phyloP scores from a whole-genome alignment of 2,329 filamentous ascomycete genomes.

The Penicillium hesseltinei region DNA sequence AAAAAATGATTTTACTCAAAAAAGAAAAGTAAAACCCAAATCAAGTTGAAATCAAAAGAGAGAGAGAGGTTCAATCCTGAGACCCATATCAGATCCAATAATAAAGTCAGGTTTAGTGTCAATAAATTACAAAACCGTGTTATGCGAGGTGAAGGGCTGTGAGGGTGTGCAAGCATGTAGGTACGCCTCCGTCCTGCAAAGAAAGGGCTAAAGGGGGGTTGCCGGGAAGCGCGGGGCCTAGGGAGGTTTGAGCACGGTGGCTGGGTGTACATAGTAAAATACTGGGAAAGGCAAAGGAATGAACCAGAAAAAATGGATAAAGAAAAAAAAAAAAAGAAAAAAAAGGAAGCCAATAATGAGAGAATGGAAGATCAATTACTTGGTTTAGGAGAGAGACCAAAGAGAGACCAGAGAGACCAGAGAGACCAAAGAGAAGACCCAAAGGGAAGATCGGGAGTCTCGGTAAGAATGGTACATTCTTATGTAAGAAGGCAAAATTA shows the following conservation, averaged over 20 bases:
- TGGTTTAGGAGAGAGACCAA: constrained; percentile 2
- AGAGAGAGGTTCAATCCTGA: constrained; percentile 1
- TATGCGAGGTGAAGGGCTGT: constrained; percentile 11
- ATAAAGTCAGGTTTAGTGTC: constrained; percentile 29
- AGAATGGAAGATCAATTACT: constrained; percentile 18
- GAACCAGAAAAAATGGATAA: constrained; percentile 16
- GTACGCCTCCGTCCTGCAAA: constrained; percentile 24
- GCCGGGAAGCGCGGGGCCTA: constrained; percentile 6
- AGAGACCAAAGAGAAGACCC: not conserved
- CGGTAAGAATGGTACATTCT: constrained; percentile 21
- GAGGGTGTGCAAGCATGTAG: constrained; percentile 19
- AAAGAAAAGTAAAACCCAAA: constrained; percentile 6
- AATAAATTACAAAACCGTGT: constrained; percentile 13
- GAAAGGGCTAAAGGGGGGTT: constrained; percentile 23
- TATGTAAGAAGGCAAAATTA: constrained; percentile 13
- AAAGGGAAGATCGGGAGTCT: constrained; percentile 13
- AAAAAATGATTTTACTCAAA: not conserved
- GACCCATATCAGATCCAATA: constrained; percentile 40
- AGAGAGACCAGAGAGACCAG: not conserved
- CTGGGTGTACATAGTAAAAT: constrained; percentile 18
- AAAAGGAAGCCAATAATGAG: constrained; percentile 1
- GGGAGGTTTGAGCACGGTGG: constrained; percentile 30
- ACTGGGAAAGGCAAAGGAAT: constrained; percentile 30
- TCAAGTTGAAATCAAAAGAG: not conserved
- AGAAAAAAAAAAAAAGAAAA: not conserved